A percentile compares a stretch with the other conserved stretches of the same genome.
Evolutionary conservation across 1,284 basidiomycete genomes (phyloP).

Genomic region (Leccinum pseudoinsigne): DNA sequence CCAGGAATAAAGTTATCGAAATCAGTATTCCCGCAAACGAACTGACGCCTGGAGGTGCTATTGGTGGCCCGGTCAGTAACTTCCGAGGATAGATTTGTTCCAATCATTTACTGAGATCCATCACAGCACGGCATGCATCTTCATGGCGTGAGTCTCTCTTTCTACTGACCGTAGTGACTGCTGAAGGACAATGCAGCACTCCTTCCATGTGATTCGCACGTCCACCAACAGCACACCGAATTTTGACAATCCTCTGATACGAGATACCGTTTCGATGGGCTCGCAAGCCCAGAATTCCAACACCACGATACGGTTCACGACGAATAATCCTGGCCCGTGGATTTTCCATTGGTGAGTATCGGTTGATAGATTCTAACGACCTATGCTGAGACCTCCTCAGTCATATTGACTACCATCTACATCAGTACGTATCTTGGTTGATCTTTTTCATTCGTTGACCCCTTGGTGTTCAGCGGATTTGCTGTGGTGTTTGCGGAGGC

Average conservation of each 20-base stretch:
- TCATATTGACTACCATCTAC: no score
- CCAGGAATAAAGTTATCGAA: conserved; percentile 47
- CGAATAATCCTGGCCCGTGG: no score
- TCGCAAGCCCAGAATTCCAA: conserved; percentile 29
- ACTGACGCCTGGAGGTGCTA: conserved; percentile 27
- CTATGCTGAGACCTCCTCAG: no score
- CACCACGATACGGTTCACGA: conserved; percentile 26
- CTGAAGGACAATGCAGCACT: conserved; percentile 31
- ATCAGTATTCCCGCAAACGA: conserved; percentile 37
- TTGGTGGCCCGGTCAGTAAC: conserved; percentile 38
- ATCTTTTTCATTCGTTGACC: conserved; percentile 6
- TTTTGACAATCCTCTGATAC: conserved; percentile 32
- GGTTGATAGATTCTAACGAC: no score
- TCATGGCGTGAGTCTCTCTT: conserved; percentile 29
- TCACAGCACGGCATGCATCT: conserved; percentile 37
- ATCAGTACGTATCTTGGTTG: no score
- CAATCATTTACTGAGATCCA: neutral
- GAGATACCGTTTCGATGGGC: conserved; percentile 36
- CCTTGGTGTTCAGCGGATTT: conserved; percentile 19
- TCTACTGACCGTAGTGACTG: neutral
- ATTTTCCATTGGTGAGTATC: no score
- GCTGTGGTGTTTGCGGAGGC: conserved; percentile 25
- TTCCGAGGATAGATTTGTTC: neutral
- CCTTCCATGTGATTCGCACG: conserved; percentile 38
- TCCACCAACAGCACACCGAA: conserved; percentile 30